phyloP scores from a whole-genome alignment of 768 basidiomycete species.

The Filobasidium floriforme region DNA sequence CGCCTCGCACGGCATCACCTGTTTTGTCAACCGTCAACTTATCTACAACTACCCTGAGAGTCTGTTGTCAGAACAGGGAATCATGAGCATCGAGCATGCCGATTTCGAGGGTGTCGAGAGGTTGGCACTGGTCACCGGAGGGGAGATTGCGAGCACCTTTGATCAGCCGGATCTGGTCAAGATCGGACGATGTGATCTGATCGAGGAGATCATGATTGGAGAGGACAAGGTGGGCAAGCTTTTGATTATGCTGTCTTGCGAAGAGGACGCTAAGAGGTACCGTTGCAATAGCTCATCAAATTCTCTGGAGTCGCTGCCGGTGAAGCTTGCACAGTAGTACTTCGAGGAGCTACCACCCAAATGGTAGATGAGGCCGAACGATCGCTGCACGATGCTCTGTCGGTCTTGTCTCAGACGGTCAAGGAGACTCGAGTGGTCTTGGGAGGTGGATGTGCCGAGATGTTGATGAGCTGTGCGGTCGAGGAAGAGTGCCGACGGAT shows the following conservation, averaged over 20 bases:
- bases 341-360: slow-evolving; percentile 93
- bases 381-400: slow-evolving; percentile 92
- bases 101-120: slow-evolving; percentile 99
- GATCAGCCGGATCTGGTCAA: slow-evolving; percentile 86
- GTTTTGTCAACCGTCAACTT: slow-evolving; percentile 94
- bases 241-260: slow-evolving; percentile 75
- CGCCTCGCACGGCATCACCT: slow-evolving; percentile 87
- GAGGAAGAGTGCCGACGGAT: slow-evolving; percentile 78
- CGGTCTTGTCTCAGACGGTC: slow-evolving; percentile 93
- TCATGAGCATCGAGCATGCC: slow-evolving; percentile 94
- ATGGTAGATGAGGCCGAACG: slow-evolving; percentile 99
- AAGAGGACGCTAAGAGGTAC: background rate
- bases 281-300: slow-evolving; percentile 71
- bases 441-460: slow-evolving; percentile 96
- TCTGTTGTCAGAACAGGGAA: slow-evolving; percentile 85
- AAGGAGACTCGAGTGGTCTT: slow-evolving; percentile 91
- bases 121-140: slow-evolving; percentile 88
- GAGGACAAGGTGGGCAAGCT: slow-evolving; percentile 75
- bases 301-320: slow-evolving; percentile 98
- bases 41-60: slow-evolving; percentile 99
- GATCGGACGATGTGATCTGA: slow-evolving; percentile 83
- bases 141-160: slow-evolving; percentile 93
- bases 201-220: slow-evolving; percentile 98
- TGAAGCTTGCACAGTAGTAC: slow-evolving; percentile 93
- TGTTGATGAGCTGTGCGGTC: slow-evolving; percentile 91